Evolutionary conservation across 176 grass and related monocot genomes (phyloP), one percentile per base, ranked within the genome.

Genomic region (sorghum (Sorghum bicolor)): DNA sequence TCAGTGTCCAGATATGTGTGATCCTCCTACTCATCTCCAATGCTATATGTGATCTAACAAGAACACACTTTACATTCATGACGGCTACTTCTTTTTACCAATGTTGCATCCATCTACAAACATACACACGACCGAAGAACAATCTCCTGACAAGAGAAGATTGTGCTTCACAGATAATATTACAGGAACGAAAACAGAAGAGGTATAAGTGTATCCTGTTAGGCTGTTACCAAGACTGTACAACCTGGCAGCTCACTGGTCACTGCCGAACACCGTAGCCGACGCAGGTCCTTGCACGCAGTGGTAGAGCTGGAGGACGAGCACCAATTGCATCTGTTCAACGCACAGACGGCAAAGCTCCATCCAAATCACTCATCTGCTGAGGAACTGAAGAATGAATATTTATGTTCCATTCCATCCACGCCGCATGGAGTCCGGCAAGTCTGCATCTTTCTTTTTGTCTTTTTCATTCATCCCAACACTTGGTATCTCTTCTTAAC

Each of bases 351-450:
- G 24, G 68, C 67, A 52, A 8, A 74, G 75, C 38, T 80, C 31
- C 39, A 55, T 84, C 75, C 62, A 87, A 74, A 67, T n/a, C 63
- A 75, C 80, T 69, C 84, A 86, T 72, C 80, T 53, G 79, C 48
- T 70, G 24, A 70, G 80, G 11, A 84, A 83, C 87, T 83, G 61
- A 86, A 87, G 78, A 83, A 82, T 83, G 67, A 86, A 85, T 78
- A 72, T 80, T 19, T 72, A 85, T 55, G 74, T 73, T 90, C 75
- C 67, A 77, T 75, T 92, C 73, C 70, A 78, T 86, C 75, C 73
- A 82, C 50, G 52, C 85, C 84, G 87, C 89, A 91, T 29, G 80
- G 38, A 72, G 64, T 73, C 64, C 66, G 5, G 15, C 60, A 40
- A 82, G 77, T 67, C 32, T 86, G 81, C 78, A 80, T 75, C 67